phyloP scores from a whole-genome alignment of 805 yeast genomes.

The Monosporozyma aerobia region DNA sequence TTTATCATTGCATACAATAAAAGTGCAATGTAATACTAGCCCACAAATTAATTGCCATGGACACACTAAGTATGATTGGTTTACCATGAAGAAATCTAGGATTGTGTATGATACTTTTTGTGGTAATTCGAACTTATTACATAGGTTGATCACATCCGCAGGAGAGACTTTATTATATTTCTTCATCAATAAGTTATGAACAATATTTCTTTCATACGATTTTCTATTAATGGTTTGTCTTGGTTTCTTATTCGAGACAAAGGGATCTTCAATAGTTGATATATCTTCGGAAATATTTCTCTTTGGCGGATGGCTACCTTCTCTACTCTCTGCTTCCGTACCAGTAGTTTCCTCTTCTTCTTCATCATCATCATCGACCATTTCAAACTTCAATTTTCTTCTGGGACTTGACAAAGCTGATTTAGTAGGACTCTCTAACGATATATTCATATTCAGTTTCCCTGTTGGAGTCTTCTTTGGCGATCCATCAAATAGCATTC shows the following conservation, averaged over 20 bases:
- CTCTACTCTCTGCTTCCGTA: background rate
- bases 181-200: constrained; percentile 19
- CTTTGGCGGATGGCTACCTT: background rate
- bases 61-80: constrained; percentile 45
- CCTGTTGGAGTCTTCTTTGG: constrained; percentile 8
- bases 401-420: constrained; percentile 8
- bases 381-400: constrained; percentile 29
- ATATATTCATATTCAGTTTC: background rate
- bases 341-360: background rate
- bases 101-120: constrained; percentile 41
- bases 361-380: constrained; percentile 15
- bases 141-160: constrained; percentile 38
- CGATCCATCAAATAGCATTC: constrained; percentile 21
- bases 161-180: constrained; percentile 32
- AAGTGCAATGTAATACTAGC: constrained; percentile 48
- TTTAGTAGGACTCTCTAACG: constrained; percentile 1
- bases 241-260: background rate
- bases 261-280: background rate
- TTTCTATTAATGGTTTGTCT: background rate
- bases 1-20: constrained; percentile 41
- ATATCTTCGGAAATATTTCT: background rate
- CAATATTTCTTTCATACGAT: background rate
- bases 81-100: constrained; percentile 40
- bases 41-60: constrained; percentile 70
- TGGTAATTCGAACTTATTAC: constrained; percentile 59